Evolutionary conservation across 2,329 filamentous ascomycete species (phyloP).

Genomic region (Fusarium neocosmosporiellum): DNA sequence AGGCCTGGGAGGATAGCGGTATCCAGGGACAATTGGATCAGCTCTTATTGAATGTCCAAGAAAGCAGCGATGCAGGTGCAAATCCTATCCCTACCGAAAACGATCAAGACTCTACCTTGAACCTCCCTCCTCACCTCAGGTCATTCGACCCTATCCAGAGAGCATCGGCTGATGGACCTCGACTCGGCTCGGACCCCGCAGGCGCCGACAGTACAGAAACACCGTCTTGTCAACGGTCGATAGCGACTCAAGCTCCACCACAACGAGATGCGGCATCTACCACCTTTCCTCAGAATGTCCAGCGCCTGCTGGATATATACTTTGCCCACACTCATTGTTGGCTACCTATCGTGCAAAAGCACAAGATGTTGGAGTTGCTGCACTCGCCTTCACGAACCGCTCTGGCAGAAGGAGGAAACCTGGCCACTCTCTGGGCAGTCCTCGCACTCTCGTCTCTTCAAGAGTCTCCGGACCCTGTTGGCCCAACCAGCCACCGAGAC

Average conservation of each 20-base stretch:
- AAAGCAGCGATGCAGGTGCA: neutral
- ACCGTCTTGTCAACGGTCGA: neutral
- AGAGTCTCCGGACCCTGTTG: neutral
- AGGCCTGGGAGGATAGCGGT: neutral
- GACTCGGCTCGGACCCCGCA: neutral
- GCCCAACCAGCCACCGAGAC: neutral
- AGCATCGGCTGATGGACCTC: neutral
- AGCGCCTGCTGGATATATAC: neutral
- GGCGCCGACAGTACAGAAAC: neutral
- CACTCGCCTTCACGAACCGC: neutral
- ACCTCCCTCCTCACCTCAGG: neutral
- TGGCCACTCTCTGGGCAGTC: neutral
- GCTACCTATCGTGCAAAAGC: neutral
- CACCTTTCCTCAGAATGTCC: neutral
- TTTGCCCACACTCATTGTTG: neutral
- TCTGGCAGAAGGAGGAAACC: neutral
- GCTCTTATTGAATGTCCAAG: neutral
- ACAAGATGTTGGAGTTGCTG: slow-evolving; percentile 1
- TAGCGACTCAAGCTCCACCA: neutral
- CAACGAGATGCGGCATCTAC: neutral
- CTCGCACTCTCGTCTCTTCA: neutral
- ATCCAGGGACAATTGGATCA: neutral
- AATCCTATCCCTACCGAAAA: neutral
- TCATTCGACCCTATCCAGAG: neutral
- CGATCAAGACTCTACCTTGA: neutral